Evolutionary conservation across 2,329 filamentous ascomycete genomes (phyloP).

Genomic region (Xylaria hypoxylon): DNA sequence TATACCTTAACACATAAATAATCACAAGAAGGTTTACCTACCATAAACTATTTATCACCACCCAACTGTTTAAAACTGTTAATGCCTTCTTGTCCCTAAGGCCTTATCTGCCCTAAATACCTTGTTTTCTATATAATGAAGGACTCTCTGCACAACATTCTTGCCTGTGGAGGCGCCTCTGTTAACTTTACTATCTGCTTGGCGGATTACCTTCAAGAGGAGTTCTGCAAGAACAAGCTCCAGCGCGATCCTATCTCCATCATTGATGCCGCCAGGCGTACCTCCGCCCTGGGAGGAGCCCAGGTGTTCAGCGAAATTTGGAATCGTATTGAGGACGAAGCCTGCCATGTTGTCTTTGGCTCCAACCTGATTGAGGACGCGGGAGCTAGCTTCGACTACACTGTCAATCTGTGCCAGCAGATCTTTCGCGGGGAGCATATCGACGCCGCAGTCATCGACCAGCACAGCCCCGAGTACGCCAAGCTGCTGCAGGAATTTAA

Average conservation of each 20-base stretch:
- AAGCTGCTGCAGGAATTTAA: not conserved
- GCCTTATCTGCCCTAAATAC: too few relatives aligned
- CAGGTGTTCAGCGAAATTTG: not conserved
- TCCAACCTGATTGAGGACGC: slow-evolving; percentile 41
- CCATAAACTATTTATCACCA: too few relatives aligned
- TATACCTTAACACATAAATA: too few relatives aligned
- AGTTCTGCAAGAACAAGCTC: not conserved
- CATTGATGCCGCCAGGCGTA: not conserved
- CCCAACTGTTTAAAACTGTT: too few relatives aligned
- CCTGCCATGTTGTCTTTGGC: slow-evolving; percentile 33
- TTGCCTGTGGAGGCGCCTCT: not conserved
- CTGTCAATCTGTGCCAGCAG: slow-evolving; percentile 30
- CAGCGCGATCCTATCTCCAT: not conserved
- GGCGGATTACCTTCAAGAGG: not conserved
- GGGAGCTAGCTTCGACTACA: slow-evolving; percentile 35
- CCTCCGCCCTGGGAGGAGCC: too few relatives aligned
- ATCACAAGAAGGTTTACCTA: too few relatives aligned
- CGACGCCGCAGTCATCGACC: not conserved
- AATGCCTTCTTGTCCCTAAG: too few relatives aligned
- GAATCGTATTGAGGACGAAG: slow-evolving; percentile 18
- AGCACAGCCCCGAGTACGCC: not conserved
- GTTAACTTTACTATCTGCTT: not conserved
- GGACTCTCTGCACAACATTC: too few relatives aligned
- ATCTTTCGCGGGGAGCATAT: slow-evolving; percentile 32
- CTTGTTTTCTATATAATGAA: too few relatives aligned